Base-by-base conservation (phyloP, 345 rosid species). In the Geranium rotundifolium region DNA sequence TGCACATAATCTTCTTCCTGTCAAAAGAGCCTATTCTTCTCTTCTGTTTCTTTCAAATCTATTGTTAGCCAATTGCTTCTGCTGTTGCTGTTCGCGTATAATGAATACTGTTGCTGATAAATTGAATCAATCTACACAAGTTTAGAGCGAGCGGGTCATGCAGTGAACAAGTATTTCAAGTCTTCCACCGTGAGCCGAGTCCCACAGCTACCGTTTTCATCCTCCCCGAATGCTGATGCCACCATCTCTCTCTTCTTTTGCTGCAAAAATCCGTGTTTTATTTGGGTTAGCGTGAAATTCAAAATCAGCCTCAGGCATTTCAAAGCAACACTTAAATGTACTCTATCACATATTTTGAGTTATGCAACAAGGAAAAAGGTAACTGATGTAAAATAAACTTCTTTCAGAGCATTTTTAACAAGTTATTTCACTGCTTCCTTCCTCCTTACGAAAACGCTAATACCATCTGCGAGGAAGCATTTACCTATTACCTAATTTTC, bases 221-320 rank as follows among this genome's bases (percentile, higher is more conserved):
- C 98, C 76, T 93, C 99, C 64, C 96, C 99, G 57, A 93, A 87
- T 34, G 97, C 99, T 61, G 95, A 88, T 14, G 97, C 85, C 34
- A 90, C 96, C 97, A 93, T 87, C 78, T 67, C 82, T 76, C 96
- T 85, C 83, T 92, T 92, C 85, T 89, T 87, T 89, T 78, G 81
- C 96, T 92, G 90, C 66, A 69, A 49, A 1, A 30, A 41, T 4
- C 52, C 41, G 10, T 34, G 41, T 34, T 34, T 34, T 34, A 34
- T 34, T 34, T 34, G 41, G 7, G 10, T 34, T 34, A 34, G 41
- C 7, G 6, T 34, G 10, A 34, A 34, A 34, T 34, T 34, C 41
- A 34, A 34, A 46, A 46, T 46, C 52, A 46, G 16, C 16, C 12
- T 4, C 7, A 37, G 46, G 16, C 0, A 34, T 8, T 34, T 34